Percentiles rank a stretch among this genome's conserved stretches.
phyloP scores from a whole-genome alignment of 164 flowering plant species.

The Umbilicus rupestris region DNA sequence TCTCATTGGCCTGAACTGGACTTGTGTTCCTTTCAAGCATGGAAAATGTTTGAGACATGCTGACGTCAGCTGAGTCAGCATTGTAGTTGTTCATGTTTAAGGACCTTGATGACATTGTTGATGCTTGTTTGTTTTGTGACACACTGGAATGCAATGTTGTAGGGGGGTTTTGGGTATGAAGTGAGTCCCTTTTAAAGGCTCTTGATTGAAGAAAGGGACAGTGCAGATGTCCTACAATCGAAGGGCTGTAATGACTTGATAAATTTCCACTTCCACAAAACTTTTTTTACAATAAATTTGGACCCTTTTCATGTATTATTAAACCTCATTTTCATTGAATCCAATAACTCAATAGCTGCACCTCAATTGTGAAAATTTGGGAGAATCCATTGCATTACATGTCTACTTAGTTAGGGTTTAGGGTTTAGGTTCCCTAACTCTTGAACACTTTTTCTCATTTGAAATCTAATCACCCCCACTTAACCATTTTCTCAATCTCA shows the following conservation, averaged over 20 bases:
- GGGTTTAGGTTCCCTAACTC: slow-evolving; percentile 7
- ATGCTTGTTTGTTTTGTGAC: no score
- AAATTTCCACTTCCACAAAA: no score
- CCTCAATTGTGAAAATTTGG: background rate
- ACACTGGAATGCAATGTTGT: no score
- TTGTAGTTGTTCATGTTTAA: background rate
- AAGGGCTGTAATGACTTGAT: no score
- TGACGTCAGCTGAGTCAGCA: slow-evolving; percentile 14
- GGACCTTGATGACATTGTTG: slow-evolving; percentile 7
- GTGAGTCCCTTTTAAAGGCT: slow-evolving; percentile 4
- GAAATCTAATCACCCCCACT: slow-evolving; percentile 5
- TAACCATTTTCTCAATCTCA: background rate
- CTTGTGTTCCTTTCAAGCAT: slow-evolving; percentile 45
- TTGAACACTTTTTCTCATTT: background rate
- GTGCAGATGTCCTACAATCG: background rate
- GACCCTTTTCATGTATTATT: background rate
- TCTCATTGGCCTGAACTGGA: slow-evolving; percentile 29
- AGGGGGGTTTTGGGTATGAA: background rate
- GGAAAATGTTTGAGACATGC: slow-evolving; percentile 26
- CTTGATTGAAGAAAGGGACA: slow-evolving; percentile 1
- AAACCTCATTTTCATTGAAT: background rate
- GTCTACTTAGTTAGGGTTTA: slow-evolving; percentile 4
- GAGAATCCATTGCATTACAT: background rate
- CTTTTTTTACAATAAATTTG: background rate
- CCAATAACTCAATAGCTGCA: background rate